A percentile compares a stretch with the other conserved stretches of the same genome.
Conservation (phyloP, 805 yeast genomes). For the Citeromyces matritensis region DNA sequence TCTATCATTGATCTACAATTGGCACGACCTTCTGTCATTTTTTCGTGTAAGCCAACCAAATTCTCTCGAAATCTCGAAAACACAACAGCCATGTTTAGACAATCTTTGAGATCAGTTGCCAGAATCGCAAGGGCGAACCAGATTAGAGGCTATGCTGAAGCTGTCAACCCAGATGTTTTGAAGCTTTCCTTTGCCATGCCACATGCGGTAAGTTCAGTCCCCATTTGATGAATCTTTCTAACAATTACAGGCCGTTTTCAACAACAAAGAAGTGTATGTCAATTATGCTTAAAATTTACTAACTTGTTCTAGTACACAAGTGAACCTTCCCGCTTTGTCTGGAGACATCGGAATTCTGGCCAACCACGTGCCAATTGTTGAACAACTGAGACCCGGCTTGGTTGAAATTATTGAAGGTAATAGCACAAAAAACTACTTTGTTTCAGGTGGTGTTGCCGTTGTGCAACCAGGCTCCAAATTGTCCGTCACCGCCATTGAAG, state of each 20-base stretch:
- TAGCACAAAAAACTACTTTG: slow-evolving; percentile 68
- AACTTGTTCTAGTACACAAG: slow-evolving; percentile 37
- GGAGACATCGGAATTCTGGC: slow-evolving; percentile 97
- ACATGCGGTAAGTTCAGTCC: slow-evolving; percentile 27
- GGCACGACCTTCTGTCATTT: not conserved
- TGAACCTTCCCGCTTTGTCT: slow-evolving; percentile 87
- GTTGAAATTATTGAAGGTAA: slow-evolving; percentile 71
- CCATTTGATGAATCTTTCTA: not conserved
- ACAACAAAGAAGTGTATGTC: slow-evolving; percentile 16
- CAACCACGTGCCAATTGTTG: slow-evolving; percentile 94
- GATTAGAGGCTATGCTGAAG: slow-evolving; percentile 84
- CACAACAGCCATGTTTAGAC: slow-evolving; percentile 36
- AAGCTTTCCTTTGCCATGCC: slow-evolving; percentile 88
- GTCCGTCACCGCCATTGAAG: slow-evolving; percentile 89
- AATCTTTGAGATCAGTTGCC: slow-evolving; percentile 43
- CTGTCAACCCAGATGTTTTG: slow-evolving; percentile 51
- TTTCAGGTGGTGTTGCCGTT: slow-evolving; percentile 93
- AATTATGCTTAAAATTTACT: not conserved
- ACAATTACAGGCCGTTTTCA: slow-evolving; percentile 11
- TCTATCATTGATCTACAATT: not conserved
- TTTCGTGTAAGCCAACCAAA: not conserved
- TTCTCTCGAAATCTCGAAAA: slow-evolving; percentile 1
- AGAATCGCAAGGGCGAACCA: slow-evolving; percentile 40
- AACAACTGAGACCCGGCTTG: slow-evolving; percentile 92
- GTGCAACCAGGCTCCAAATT: slow-evolving; percentile 89